Evolutionary conservation across 1,284 basidiomycete genomes (phyloP).

Genomic region (Malassezia obtusa): DNA sequence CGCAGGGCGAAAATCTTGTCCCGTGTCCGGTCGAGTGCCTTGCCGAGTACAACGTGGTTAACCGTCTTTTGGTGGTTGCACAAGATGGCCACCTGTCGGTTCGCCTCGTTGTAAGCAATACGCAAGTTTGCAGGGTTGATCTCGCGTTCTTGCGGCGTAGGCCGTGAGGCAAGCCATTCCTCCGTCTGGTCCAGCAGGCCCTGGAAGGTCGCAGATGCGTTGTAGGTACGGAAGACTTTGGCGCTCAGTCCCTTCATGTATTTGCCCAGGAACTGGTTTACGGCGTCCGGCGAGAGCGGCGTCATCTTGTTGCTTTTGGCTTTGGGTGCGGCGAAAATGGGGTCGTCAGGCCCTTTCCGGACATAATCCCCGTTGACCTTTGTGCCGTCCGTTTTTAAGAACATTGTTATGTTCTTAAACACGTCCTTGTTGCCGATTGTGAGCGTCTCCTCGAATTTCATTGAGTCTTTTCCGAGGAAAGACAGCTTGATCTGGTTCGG

Average conservation of each 20-base stretch:
- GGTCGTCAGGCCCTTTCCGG: conserved; percentile 76
- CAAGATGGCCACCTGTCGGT: conserved; percentile 45
- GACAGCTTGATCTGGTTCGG: conserved; percentile 41
- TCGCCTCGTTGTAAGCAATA: conserved; percentile 46
- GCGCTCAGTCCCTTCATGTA: conserved; percentile 46
- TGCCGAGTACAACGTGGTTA: conserved; percentile 35
- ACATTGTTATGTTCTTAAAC: conserved; percentile 46
- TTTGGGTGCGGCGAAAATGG: conserved; percentile 60
- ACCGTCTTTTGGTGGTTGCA: conserved; percentile 48
- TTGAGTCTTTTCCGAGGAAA: conserved; percentile 47
- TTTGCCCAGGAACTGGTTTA: conserved; percentile 44
- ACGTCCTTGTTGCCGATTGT: conserved; percentile 37
- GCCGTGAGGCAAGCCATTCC: conserved; percentile 34
- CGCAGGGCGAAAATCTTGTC: conserved; percentile 35
- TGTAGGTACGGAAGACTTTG: conserved; percentile 49
- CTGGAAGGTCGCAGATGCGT: conserved; percentile 47
- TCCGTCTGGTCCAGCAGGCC: conserved; percentile 45
- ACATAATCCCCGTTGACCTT: conserved; percentile 57
- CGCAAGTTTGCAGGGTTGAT: conserved; percentile 36
- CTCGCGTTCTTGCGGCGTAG: conserved; percentile 36
- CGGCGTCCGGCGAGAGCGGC: conserved; percentile 29
- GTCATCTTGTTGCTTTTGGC: conserved; percentile 24
- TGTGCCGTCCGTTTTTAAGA: conserved; percentile 36
- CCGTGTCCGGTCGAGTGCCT: conserved; percentile 28
- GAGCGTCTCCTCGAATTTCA: conserved; percentile 46